Base-by-base conservation (phyloP, 2,329 filamentous ascomycete species). In the Gaeumannomyces sp. region DNA sequence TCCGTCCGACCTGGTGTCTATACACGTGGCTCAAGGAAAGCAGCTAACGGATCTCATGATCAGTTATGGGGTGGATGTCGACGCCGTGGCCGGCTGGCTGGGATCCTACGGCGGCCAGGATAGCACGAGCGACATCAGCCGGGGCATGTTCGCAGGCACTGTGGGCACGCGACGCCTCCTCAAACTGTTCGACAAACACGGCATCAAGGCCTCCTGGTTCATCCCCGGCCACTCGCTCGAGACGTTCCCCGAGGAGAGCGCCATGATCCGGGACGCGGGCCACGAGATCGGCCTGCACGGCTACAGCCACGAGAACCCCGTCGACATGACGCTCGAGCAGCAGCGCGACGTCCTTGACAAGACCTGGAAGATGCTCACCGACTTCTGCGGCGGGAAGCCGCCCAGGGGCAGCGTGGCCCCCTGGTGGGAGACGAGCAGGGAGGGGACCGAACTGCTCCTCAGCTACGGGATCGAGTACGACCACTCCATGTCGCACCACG, bases 51-150 rank as follows among this genome's bases (percentile, higher is more conserved):
- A 35, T 8, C 31, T 59, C 19, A 25, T 72, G 29, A 69, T 69
- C 2, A 80, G 83, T 69, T 91, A 90, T 70, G 87, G 88, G 3
- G 86, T 92, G 29, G 89, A 92, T 67, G 87, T 92, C 31, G 89
- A 92, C 68, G 89, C 89, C n/a, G 87, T 92, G 1, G 85, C 89
- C 1, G 89, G 89, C 11, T 92, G 89, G 90, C 79, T 92, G 0
- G 89, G 89, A 0, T 89, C 85, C 0, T 92, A 93, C 70, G 88
- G 88, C 22, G 89, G 90, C 53, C 84, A 92, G 73, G 89, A 92
- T 72, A 88, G 84, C 10, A 86, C 84, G 1, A 89, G 83, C 71
- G 89, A 92, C 69, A 91, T 92, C 68, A 89, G 85, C 71, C 81
- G 89, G 80, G 88, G 87, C 85, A 70, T 90, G 35, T 93, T 86